phyloP scores from a whole-genome alignment of 805 yeast species.

The Priceomyces melissophilus region DNA sequence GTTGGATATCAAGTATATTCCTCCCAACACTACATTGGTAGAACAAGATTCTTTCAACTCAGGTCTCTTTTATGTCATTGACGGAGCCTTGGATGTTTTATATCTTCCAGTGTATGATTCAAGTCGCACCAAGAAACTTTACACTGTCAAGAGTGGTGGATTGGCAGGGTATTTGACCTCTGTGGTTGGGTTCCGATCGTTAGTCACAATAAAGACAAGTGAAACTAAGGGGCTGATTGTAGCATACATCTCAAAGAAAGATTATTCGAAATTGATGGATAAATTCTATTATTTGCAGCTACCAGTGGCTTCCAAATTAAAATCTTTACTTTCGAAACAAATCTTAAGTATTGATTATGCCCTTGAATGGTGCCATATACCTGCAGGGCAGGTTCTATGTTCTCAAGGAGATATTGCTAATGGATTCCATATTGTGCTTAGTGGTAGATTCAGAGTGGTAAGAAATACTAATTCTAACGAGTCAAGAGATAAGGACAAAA shows the following conservation, averaged over 20 bases:
- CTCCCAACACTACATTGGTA: slow-evolving; percentile 55
- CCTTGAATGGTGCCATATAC: slow-evolving; percentile 87
- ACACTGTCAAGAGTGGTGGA: slow-evolving; percentile 70
- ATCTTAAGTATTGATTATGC: slow-evolving; percentile 82
- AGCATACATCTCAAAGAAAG: slow-evolving; percentile 65
- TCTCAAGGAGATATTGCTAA: slow-evolving; percentile 84
- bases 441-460: slow-evolving; percentile 79
- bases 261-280: slow-evolving; percentile 66
- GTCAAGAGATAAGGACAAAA: slow-evolving; percentile 8
- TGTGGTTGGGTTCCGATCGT: slow-evolving; percentile 72
- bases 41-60: slow-evolving; percentile 62
- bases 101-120: slow-evolving; percentile 18
- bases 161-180: slow-evolving; percentile 86
- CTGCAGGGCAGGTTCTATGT: slow-evolving; percentile 80
- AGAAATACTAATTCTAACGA: slow-evolving; percentile 22
- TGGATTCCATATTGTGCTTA: slow-evolving; percentile 84
- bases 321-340: slow-evolving; percentile 62
- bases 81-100: slow-evolving; percentile 69
- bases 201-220: slow-evolving; percentile 65
- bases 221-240: slow-evolving; percentile 54
- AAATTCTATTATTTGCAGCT: slow-evolving; percentile 72
- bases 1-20: slow-evolving; percentile 52
- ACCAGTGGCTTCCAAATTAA: slow-evolving; percentile 71
- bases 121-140: slow-evolving; percentile 34
- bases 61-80: slow-evolving; percentile 78